Evolutionary conservation across 2,329 filamentous ascomycete species (phyloP).

Genomic region (Tolypocladium guangdongense): DNA sequence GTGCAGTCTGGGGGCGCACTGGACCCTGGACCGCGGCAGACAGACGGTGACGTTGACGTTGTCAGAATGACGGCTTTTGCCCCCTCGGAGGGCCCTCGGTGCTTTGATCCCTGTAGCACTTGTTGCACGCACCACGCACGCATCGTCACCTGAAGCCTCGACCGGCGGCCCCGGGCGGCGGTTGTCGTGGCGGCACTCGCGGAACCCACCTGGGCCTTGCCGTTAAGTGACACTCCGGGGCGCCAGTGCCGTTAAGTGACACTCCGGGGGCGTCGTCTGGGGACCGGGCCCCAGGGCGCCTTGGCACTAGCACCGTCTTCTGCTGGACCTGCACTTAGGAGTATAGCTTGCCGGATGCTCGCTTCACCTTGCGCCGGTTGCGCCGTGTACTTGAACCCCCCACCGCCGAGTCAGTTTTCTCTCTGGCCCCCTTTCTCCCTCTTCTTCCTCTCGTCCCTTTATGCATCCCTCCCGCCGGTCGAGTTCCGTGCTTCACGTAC

Average conservation of each 20-base stretch:
- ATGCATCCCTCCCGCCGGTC: neutral
- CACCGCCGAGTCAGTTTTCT: neutral
- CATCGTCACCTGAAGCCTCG: neutral
- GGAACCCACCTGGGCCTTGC: constrained; percentile 1
- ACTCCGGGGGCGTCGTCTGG: neutral
- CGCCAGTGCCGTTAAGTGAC: constrained; percentile 1
- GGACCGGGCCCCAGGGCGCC: too few species aligned
- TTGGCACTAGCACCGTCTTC: constrained; percentile 2
- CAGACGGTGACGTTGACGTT: too few species aligned
- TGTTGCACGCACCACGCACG: too few species aligned
- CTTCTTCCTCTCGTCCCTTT: neutral
- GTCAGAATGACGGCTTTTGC: too few species aligned
- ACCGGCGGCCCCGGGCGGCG: neutral
- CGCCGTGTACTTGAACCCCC: neutral
- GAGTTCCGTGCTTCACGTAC: neutral
- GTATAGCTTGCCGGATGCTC: constrained; percentile 7
- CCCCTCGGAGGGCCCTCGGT: neutral
- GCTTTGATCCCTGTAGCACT: neutral
- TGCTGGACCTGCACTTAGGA: constrained; percentile 12
- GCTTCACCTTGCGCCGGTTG: neutral
- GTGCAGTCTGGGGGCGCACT: too few species aligned
- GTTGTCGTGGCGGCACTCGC: neutral
- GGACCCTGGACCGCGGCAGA: neutral
- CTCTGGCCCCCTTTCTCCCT: neutral
- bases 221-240: constrained; percentile 6